phyloP scores from a whole-genome alignment of 306 rosid species.

The Prunus salicina region DNA sequence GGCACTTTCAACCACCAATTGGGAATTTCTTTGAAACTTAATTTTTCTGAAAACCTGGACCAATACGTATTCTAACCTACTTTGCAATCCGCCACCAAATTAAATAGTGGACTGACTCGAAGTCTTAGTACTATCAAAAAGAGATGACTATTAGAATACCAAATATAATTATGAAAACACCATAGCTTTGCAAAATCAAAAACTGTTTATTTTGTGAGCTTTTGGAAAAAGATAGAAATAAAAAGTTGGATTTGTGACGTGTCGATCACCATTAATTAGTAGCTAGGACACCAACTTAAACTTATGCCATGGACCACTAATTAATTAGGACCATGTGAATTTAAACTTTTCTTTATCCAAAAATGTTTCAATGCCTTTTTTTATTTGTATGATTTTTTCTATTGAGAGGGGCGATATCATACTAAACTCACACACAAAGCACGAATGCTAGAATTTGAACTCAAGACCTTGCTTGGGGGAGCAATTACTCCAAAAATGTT shows the following conservation, averaged over 20 bases:
- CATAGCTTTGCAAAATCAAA: background rate
- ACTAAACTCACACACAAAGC: no score
- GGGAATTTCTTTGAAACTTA: background rate
- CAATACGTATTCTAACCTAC: background rate
- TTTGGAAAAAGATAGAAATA: background rate
- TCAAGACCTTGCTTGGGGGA: no score
- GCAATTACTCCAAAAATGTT: no score
- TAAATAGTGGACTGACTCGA: conserved; percentile 2
- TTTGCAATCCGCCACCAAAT: conserved; percentile 3
- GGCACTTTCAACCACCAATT: no score
- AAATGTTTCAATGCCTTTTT: background rate
- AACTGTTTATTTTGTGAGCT: background rate
- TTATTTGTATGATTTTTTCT: fast-evolving
- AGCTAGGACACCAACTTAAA: background rate
- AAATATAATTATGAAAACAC: background rate
- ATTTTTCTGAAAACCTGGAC: background rate
- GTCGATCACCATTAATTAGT: no score
- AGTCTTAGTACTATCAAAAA: background rate
- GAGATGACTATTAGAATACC: background rate
- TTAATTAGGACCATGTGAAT: background rate
- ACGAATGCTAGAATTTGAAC: fast-evolving
- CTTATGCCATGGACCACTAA: conserved; percentile 4
- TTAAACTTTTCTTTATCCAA: background rate
- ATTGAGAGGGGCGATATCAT: no score
- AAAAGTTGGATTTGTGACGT: background rate